phyloP scores from a whole-genome alignment of 2,329 filamentous ascomycete genomes.

The Scedosporium apiospermum region DNA sequence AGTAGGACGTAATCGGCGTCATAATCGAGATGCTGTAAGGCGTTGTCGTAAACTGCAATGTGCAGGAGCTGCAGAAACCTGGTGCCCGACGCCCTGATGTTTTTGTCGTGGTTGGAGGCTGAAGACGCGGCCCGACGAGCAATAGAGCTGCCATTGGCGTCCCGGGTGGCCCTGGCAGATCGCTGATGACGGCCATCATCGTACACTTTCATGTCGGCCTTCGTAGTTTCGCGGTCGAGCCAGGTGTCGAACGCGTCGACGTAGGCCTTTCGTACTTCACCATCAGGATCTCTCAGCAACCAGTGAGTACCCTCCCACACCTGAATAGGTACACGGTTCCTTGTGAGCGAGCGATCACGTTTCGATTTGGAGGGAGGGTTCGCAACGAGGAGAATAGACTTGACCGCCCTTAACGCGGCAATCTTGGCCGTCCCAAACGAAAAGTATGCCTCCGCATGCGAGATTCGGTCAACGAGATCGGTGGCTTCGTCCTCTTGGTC shows the following conservation, averaged over 20 bases:
- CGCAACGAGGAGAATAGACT: conserved; percentile 71
- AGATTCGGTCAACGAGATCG: conserved; percentile 30
- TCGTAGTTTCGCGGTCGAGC: conserved; percentile 71
- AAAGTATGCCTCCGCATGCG: conserved; percentile 41
- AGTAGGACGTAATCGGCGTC: conserved; percentile 69
- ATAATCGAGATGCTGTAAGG: conserved; percentile 60
- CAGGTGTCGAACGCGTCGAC: conserved; percentile 75
- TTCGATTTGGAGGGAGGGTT: conserved; percentile 55
- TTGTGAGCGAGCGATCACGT: conserved; percentile 53
- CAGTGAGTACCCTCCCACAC: conserved; percentile 97
- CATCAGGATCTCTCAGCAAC: conserved; percentile 73
- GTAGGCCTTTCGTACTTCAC: conserved; percentile 74
- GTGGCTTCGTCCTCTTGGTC: conserved; percentile 38
- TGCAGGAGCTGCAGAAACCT: conserved; percentile 77
- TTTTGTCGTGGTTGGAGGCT: conserved; percentile 52
- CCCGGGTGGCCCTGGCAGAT: conserved; percentile 31
- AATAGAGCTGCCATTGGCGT: conserved; percentile 22
- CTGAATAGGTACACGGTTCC: conserved; percentile 66
- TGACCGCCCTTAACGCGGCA: conserved; percentile 68
- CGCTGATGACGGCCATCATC: conserved; percentile 43
- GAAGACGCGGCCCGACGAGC: conserved; percentile 60
- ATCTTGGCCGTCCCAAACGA: conserved; percentile 45
- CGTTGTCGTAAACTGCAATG: conserved; percentile 81
- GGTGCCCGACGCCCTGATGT: conserved; percentile 41
- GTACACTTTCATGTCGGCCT: conserved; percentile 51